Evolutionary conservation across 345 rosid genomes (phyloP).

Genomic region (Sisymbrium altissimum): DNA sequence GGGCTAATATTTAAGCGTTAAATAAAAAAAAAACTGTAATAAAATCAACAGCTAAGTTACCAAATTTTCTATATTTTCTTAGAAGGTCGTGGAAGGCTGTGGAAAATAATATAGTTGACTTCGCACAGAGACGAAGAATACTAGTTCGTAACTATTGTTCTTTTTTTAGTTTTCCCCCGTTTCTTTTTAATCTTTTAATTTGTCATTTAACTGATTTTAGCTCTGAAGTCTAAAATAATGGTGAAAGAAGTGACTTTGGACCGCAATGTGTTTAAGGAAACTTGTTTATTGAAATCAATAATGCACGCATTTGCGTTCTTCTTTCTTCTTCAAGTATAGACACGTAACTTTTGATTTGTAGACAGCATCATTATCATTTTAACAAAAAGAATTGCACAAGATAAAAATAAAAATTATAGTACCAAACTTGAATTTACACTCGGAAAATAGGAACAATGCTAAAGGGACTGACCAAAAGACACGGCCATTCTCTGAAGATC

Average conservation of each 20-base stretch:
- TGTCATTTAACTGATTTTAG: not conserved
- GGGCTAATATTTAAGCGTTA: too few relatives aligned
- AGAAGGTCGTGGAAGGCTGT: not conserved
- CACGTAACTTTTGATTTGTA: constrained; percentile 1
- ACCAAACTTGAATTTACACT: not conserved
- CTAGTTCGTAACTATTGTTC: not conserved
- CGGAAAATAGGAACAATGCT: not conserved
- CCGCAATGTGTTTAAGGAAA: constrained; percentile 13
- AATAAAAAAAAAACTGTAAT: too few relatives aligned
- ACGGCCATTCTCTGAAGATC: constrained; percentile 20
- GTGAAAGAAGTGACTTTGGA: constrained; percentile 12
- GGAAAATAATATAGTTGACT: not conserved
- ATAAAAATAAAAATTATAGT: not conserved
- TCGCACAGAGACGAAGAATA: too few relatives aligned
- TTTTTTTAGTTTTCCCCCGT: not conserved
- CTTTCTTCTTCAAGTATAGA: not conserved
- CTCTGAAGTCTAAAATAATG: not conserved
- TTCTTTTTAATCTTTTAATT: not conserved
- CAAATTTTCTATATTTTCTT: not conserved
- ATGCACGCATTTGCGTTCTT: not conserved
- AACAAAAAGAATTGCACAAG: not conserved
- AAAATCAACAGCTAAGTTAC: not conserved
- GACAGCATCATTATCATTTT: not conserved
- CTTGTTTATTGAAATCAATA: not conserved
- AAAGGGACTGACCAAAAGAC: constrained; percentile 21